These are phyloP conservation scores for Trichoderma breve DNA, from an alignment of 2,329 filamentous ascomycete species.

Conservation along the genomic window DNA sequence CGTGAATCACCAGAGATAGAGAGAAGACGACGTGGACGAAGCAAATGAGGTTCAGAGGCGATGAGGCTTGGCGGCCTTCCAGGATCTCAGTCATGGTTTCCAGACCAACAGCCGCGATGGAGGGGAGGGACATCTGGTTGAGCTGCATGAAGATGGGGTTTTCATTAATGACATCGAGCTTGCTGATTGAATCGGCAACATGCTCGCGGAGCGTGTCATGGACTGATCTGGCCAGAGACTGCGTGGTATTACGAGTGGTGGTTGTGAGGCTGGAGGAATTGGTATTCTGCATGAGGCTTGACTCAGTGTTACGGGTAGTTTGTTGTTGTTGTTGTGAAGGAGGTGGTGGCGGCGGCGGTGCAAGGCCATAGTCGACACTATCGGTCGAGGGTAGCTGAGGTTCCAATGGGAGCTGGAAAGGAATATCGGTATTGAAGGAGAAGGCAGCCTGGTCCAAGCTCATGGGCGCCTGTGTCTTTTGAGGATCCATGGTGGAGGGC, in stretches of 20 bases:
- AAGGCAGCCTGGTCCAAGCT: slow-evolving; percentile 38
- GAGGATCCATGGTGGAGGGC: slow-evolving; percentile 29
- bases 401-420: slow-evolving; percentile 36
- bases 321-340: slow-evolving; percentile 23
- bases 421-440: slow-evolving; percentile 35
- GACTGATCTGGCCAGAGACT: slow-evolving; percentile 41
- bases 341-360: slow-evolving; percentile 24
- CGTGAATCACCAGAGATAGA: slow-evolving; percentile 47
- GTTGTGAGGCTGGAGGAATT: neutral
- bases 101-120: slow-evolving; percentile 44
- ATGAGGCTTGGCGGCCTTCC: slow-evolving; percentile 36
- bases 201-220: slow-evolving; percentile 49
- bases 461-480: slow-evolving; percentile 26
- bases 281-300: slow-evolving; percentile 21
- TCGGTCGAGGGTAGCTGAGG: slow-evolving; percentile 34
- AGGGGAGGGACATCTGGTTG: slow-evolving; percentile 37
- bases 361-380: slow-evolving; percentile 25
- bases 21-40: slow-evolving; percentile 53
- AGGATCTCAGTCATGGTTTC: slow-evolving; percentile 41
- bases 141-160: slow-evolving; percentile 46
- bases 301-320: slow-evolving; percentile 22
- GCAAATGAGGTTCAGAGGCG: slow-evolving; percentile 47
- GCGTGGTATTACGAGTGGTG: slow-evolving; percentile 23
- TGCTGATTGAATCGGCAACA: slow-evolving; percentile 44
- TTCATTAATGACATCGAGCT: slow-evolving; percentile 39